Percentiles rank a stretch among this genome's conserved stretches.
phyloP scores from a whole-genome alignment of 257 asterid genomes.

The Cynanchum wilfordii region DNA sequence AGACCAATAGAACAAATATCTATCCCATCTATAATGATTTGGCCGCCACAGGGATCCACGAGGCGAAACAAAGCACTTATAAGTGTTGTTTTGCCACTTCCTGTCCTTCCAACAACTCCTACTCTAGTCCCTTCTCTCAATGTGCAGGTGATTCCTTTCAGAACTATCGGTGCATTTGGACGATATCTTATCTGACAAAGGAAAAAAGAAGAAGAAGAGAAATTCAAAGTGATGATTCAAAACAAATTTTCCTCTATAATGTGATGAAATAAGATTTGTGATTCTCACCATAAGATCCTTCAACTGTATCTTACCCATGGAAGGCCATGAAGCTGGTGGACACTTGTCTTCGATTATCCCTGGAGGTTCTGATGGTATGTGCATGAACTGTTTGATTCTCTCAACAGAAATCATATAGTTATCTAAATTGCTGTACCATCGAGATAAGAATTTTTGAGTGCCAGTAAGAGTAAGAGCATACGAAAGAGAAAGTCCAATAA shows the following conservation, averaged over 20 bases:
- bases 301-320: conserved; percentile 54
- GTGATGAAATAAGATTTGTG: background rate
- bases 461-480: conserved; percentile 57
- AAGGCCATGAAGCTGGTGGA: conserved; percentile 68
- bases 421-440: conserved; percentile 61
- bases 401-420: conserved; percentile 65
- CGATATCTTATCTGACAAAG: conserved; percentile 57
- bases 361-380: conserved; percentile 60
- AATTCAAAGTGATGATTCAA: background rate
- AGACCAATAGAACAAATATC: conserved; percentile 71
- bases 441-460: conserved; percentile 49
- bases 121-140: conserved; percentile 59
- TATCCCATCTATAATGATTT: conserved; percentile 47
- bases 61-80: conserved; percentile 72
- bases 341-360: conserved; percentile 47
- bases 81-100: conserved; percentile 81
- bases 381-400: conserved; percentile 72
- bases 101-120: conserved; percentile 85
- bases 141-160: conserved; percentile 69
- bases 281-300: conserved; percentile 47
- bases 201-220: background rate
- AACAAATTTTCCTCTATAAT: background rate
- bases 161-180: conserved; percentile 65
- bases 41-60: conserved; percentile 67
- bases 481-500: conserved; percentile 72